Evolutionary conservation across 805 yeast genomes (phyloP), one percentile per base, ranked within the genome.

Genomic region (Monosporozyma yasuniensis): DNA sequence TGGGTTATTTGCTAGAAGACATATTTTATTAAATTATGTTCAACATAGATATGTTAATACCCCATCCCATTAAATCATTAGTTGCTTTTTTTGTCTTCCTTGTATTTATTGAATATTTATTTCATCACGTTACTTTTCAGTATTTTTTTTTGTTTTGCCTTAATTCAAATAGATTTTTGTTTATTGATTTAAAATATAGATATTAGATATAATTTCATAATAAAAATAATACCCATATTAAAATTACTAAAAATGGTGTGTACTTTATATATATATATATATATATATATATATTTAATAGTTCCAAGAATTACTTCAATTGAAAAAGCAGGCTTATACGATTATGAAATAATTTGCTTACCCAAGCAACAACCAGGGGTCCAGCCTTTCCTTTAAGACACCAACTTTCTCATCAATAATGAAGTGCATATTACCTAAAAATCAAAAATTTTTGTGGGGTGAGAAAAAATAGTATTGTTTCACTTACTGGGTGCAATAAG

Each of bases 1-100:
- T 4, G 55, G 61, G 2, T 42, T 60, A 14, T 52, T 52, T 22
- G 61, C 54, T 7, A 48, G 64, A 18, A 58, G 63, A 46, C 53
- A 48, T 10, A 53, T 60, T 22, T 44, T 62, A 1, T 44, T 51
- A 19, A 38, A 37, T n/a, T 51, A 47, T 28, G 49, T 51, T 18
- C 32, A n/a, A 22, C 12, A 35, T 3, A 37, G 32, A 34, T 37
- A 45, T 25, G n/a, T 42, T 5, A 19, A 28, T 18, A 18, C 39
- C 12, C 22, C 39, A 35, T 16, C 22, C 11, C 39, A 35, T 35
- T 35, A 35, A 35, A 12, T n/a, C n/a, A n/a, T n/a, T n/a, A n/a
- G n/a, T n/a, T n/a, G 11, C 16, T 25, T 25, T 9, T n/a, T 25
- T 39, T 18, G 10, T 11, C 4, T 9, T 23, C n/a, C 19, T 9